These are phyloP conservation scores for Xylaria nigripes DNA, from an alignment of 495 filamentous ascomycete species.

Conservation along the genomic window DNA sequence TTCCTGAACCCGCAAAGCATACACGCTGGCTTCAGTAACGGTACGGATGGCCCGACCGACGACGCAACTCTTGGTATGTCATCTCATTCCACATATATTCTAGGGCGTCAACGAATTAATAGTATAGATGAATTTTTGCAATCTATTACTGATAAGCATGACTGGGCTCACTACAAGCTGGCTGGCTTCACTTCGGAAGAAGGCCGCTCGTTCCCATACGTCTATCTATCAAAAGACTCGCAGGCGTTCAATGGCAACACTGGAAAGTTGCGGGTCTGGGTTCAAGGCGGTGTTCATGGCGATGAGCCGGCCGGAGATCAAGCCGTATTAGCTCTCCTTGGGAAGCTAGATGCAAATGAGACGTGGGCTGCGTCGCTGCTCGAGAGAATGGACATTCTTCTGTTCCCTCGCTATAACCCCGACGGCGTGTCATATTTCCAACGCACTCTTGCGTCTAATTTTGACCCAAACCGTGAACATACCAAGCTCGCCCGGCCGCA, in stretches of 20 bases:
- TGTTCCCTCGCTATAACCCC: constrained; percentile 24
- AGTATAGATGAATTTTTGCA: constrained; percentile 15
- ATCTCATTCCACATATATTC: not conserved
- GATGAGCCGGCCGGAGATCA: constrained; percentile 25
- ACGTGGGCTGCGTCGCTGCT: constrained; percentile 16
- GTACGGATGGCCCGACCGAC: constrained; percentile 21
- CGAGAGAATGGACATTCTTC: constrained; percentile 14
- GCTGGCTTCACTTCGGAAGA: constrained; percentile 24
- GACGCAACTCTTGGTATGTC: constrained; percentile 18
- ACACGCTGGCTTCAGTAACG: constrained; percentile 17
- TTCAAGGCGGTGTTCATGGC: constrained; percentile 25
- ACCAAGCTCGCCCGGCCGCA: constrained; percentile 25
- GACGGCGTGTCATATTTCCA: constrained; percentile 28
- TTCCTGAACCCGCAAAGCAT: constrained; percentile 11
- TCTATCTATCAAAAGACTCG: constrained; percentile 12
- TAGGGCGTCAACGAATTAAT: not conserved
- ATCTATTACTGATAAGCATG: constrained; percentile 14
- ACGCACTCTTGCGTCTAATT: constrained; percentile 26
- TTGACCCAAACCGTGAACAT: constrained; percentile 30
- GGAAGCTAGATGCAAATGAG: constrained; percentile 18
- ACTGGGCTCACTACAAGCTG: constrained; percentile 17
- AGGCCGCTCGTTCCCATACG: constrained; percentile 21
- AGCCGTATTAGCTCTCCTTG: constrained; percentile 21
- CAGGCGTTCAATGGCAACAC: not conserved
- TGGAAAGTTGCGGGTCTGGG: constrained; percentile 23